Conservation (phyloP, 1,139 yeast species). For the Suhomyces coccinellae region DNA sequence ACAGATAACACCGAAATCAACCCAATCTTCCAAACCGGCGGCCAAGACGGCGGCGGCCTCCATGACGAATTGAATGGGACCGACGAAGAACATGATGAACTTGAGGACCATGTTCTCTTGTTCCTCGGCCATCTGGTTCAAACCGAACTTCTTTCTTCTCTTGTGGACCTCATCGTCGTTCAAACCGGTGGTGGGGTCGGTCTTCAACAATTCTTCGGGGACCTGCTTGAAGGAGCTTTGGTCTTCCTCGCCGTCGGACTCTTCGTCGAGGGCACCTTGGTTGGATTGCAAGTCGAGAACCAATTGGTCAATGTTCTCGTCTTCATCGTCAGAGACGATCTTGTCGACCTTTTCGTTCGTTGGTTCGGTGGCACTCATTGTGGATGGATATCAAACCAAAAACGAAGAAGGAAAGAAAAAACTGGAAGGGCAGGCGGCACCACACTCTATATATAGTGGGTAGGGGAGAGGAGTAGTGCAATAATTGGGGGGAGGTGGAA, state of each 20-base stretch:
- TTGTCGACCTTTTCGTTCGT: constrained; percentile 49
- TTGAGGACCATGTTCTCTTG: constrained; percentile 79
- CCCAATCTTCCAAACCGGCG: constrained; percentile 99
- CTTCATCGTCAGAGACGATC: constrained; percentile 64
- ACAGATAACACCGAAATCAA: constrained; percentile 96
- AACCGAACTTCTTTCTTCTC: constrained; percentile 93
- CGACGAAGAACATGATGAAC: constrained; percentile 90
- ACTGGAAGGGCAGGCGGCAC: constrained; percentile 5
- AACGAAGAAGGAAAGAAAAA: constrained; percentile 14
- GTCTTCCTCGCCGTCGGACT: constrained; percentile 53
- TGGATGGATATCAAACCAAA: constrained; percentile 13
- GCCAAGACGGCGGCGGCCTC: constrained; percentile 98
- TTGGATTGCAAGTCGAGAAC: constrained; percentile 88
- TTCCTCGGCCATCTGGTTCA: constrained; percentile 94
- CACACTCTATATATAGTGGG: constrained; percentile 7
- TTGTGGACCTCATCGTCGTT: constrained; percentile 75
- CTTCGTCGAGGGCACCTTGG: constrained; percentile 46
- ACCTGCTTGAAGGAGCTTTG: constrained; percentile 60
- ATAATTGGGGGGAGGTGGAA: constrained; percentile 1
- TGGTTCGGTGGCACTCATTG: constrained; percentile 53
- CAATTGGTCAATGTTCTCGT: constrained; percentile 86
- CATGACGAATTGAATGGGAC: constrained; percentile 99
- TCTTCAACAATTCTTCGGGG: constrained; percentile 86
- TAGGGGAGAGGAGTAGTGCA: constrained; percentile 1
- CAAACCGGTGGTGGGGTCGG: constrained; percentile 83